Evolutionary conservation across 176 grass and related monocot species (phyloP).

Genomic region (Triticum dicoccoides): DNA sequence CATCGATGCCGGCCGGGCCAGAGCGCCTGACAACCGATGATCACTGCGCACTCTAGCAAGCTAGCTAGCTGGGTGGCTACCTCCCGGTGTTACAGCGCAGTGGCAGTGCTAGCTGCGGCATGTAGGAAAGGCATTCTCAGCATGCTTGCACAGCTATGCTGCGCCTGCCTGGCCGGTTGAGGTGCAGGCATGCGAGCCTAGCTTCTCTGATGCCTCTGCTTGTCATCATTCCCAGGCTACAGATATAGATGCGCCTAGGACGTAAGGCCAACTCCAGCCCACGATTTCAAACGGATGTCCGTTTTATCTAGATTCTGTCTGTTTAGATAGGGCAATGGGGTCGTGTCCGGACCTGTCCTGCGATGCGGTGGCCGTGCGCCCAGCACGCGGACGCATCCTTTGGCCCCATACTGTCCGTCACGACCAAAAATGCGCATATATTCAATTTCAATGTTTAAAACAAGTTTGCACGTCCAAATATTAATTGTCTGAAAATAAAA

Average conservation of each 20-base stretch:
- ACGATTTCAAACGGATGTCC: too few relatives aligned
- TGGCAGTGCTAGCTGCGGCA: not conserved
- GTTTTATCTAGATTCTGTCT: too few relatives aligned
- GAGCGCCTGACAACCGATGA: not conserved
- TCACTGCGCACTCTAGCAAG: not conserved
- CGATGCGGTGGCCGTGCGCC: too few relatives aligned
- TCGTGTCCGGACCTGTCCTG: too few relatives aligned
- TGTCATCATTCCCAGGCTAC: not conserved
- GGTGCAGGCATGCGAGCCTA: conserved; percentile 7
- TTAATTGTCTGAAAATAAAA: too few relatives aligned
- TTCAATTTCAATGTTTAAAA: too few relatives aligned
- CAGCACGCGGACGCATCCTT: too few relatives aligned
- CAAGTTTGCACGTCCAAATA: too few relatives aligned
- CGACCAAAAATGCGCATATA: too few relatives aligned
- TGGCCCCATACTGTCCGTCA: too few relatives aligned
- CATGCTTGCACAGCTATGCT: conserved; percentile 8
- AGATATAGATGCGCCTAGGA: not conserved
- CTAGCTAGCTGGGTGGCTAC: not conserved
- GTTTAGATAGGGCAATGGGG: too few relatives aligned
- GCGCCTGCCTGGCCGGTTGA: not conserved
- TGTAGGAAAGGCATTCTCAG: not conserved
- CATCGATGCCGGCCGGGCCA: not conserved
- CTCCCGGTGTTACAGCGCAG: not conserved
- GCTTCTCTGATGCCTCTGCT: not conserved
- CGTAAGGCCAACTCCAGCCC: too few relatives aligned